These are phyloP conservation scores for Cladosporium sp. DNA, from an alignment of 2,329 filamentous ascomycete species.

Conservation along the genomic window DNA sequence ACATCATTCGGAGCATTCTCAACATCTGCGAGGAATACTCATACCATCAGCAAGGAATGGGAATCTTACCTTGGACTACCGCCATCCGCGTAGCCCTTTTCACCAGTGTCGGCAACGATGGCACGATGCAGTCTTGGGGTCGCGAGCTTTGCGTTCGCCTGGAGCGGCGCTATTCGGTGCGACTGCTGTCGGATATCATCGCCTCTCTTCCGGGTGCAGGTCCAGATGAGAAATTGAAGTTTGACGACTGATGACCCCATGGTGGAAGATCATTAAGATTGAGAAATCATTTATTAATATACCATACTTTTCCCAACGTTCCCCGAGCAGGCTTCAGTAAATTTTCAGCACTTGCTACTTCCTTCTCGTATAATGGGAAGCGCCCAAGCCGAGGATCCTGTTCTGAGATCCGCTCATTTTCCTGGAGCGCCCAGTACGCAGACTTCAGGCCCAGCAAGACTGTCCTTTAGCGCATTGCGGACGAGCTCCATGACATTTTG, in stretches of 20 bases:
- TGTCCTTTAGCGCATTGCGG: conserved; percentile 19
- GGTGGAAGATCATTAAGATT: background rate
- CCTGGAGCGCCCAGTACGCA: conserved; percentile 20
- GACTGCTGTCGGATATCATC: background rate
- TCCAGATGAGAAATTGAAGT: background rate
- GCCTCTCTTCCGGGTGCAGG: background rate
- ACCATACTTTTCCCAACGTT: background rate
- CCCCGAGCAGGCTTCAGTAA: background rate
- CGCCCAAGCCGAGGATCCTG: background rate
- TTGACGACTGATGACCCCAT: background rate
- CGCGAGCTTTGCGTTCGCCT: background rate
- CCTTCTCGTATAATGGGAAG: no score
- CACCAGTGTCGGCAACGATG: background rate
- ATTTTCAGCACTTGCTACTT: background rate
- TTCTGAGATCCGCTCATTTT: background rate
- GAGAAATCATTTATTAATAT: background rate
- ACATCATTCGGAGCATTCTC: background rate
- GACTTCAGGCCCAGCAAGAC: conserved; percentile 15
- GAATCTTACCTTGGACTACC: background rate
- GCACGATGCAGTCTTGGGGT: background rate
- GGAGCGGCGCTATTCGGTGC: background rate
- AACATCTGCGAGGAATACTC: background rate
- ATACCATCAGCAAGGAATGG: background rate
- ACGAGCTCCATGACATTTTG: conserved; percentile 23
- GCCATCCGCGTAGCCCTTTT: background rate